Evolutionary conservation across 2,329 filamentous ascomycete genomes (phyloP), one percentile per base, ranked within the genome.

Genomic region (Mycosphaerella sp.): DNA sequence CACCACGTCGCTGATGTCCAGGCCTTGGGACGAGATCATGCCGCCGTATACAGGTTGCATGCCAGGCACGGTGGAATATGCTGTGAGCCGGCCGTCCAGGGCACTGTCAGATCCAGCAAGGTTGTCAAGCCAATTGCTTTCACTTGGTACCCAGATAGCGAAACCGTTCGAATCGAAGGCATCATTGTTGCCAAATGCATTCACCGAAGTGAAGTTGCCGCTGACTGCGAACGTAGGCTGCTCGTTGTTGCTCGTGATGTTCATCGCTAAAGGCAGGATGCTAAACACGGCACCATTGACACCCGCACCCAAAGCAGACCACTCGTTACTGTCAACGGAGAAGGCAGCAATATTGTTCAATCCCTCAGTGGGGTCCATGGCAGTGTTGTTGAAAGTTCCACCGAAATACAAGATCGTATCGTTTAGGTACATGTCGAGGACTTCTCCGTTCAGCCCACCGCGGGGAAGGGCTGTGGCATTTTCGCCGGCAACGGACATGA

Each of bases 81-180:
- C 79, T 14, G 84, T 86, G 41, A 98, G 76, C 50, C 82, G 73
- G 34, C 93, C 94, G 52, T 78, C 77, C 61, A 94, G 79, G 6
- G 79, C 75, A 49, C 87, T 82, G 28, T 82, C 77, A 6, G 79
- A 71, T 6, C 80, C 73, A 9, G 70, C 62, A 14, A 96, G 72
- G 59, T 94, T 93, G 64, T 89, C 82, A 13, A 98, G 75, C 93
- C 93, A 98, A 66, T 93, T 93, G 52, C 77, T 78, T 55, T 79
- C 76, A 3, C 89, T 94, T 2, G 87, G 87, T 6, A 97, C 85
- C 93, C 93, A 98, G 34, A 97, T 76, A 12, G 89, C 91, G 63
- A 98, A 89, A 2, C 90, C 89, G 44, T 81, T 70, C 0, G 83
- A 86, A 7, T 78, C 63, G 25, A 84, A 76, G 8, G 81, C 78